Percentiles rank a stretch among this genome's conserved stretches.
Evolutionary conservation across 1,284 basidiomycete species (phyloP).

Genomic region (Leccinum solheimii): DNA sequence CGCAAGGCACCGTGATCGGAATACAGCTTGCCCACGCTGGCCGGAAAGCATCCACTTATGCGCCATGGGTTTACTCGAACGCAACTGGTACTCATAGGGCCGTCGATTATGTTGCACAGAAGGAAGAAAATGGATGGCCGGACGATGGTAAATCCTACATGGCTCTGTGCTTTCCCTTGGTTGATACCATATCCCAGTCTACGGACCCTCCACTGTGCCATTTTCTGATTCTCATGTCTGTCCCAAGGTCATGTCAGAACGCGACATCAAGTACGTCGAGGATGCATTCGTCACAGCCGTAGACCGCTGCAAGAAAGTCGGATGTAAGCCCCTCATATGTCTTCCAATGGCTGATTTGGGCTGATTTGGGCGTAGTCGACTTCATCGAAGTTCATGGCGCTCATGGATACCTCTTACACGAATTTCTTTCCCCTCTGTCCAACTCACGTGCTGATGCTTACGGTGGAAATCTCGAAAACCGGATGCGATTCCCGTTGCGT

Average conservation of each 20-base stretch:
- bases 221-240: conserved; percentile 49
- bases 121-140: conserved; percentile 59
- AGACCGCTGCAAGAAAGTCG: conserved; percentile 58
- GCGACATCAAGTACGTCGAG: conserved; percentile 61
- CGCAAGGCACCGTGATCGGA: conserved; percentile 49
- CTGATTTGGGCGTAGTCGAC: conserved; percentile 51
- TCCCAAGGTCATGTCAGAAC: conserved; percentile 53
- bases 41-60: conserved; percentile 54
- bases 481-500: conserved; percentile 66
- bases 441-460: conserved; percentile 71
- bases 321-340: conserved; percentile 48
- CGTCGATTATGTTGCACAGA: conserved; percentile 27
- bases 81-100: conserved; percentile 28
- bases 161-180: not conserved
- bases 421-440: conserved; percentile 69
- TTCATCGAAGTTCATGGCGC: conserved; percentile 80
- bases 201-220: conserved; percentile 53
- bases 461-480: conserved; percentile 76
- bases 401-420: conserved; percentile 67
- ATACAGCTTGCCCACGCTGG: conserved; percentile 68
- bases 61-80: conserved; percentile 45
- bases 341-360: not conserved
- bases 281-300: conserved; percentile 67
- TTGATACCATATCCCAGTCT: conserved; percentile 29
- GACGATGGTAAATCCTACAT: conserved; percentile 39